Conservation (phyloP, 768 basidiomycete genomes). For the Hydnomerulius pinastri region DNA sequence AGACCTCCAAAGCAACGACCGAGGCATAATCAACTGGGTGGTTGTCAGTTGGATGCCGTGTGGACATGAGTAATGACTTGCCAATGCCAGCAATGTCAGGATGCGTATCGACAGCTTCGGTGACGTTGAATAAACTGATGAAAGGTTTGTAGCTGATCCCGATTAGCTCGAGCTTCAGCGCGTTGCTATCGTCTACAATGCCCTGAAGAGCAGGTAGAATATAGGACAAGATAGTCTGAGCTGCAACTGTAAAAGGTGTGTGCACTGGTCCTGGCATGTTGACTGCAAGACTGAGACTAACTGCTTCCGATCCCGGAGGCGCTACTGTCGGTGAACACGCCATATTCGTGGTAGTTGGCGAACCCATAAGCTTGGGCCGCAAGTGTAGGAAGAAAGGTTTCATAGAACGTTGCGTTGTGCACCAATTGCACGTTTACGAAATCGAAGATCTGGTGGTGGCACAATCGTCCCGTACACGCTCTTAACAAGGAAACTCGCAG, state of each 20-base stretch:
- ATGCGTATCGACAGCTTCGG: slow-evolving; percentile 16
- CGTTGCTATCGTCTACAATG: slow-evolving; percentile 22
- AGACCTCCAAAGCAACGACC: slow-evolving; percentile 67
- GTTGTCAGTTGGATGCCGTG: neutral
- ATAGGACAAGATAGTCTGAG: slow-evolving; percentile 31
- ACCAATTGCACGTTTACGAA: slow-evolving; percentile 41
- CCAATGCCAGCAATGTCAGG: slow-evolving; percentile 21
- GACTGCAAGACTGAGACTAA: slow-evolving; percentile 19
- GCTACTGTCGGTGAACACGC: slow-evolving; percentile 33
- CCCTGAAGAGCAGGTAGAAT: slow-evolving; percentile 28
- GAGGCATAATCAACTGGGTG: slow-evolving; percentile 62
- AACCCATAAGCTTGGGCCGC: slow-evolving; percentile 32
- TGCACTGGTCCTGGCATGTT: neutral
- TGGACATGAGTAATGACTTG: slow-evolving; percentile 27
- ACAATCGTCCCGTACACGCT: neutral
- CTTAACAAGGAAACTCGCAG: slow-evolving; percentile 26
- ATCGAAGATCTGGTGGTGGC: slow-evolving; percentile 31
- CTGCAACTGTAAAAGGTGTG: slow-evolving; percentile 27
- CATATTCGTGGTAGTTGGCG: slow-evolving; percentile 44
- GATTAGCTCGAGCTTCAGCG: slow-evolving; percentile 30
- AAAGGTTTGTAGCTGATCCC: slow-evolving; percentile 39
- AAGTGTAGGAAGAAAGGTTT: slow-evolving; percentile 22
- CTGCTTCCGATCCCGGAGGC: slow-evolving; percentile 38
- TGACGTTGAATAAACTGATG: slow-evolving; percentile 38
- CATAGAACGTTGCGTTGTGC: slow-evolving; percentile 38